phyloP scores from a whole-genome alignment of 805 yeast species.

The Teunomyces cretensis region DNA sequence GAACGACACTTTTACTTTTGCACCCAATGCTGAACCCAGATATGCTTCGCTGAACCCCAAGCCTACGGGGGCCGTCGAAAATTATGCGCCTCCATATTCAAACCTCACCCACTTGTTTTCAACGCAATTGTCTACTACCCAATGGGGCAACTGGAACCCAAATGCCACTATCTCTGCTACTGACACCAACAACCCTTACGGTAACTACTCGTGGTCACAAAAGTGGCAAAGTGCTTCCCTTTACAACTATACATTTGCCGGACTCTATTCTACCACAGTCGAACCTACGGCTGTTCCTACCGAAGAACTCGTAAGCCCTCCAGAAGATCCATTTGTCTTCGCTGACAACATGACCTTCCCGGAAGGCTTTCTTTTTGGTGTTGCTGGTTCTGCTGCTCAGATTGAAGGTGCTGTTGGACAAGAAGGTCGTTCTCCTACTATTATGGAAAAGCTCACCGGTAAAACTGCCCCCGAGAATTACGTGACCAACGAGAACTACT shows the following conservation, averaged over 20 bases:
- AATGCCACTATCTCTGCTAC: constrained; percentile 11
- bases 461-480: constrained; percentile 17
- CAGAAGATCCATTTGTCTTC: constrained; percentile 15
- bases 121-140: constrained; percentile 11
- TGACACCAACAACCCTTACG: constrained; percentile 20
- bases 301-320: constrained; percentile 13
- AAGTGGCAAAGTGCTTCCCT: constrained; percentile 14
- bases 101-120: neutral
- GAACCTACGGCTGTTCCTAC: constrained; percentile 19
- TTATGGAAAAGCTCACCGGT: constrained; percentile 20
- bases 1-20: neutral
- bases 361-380: constrained; percentile 22
- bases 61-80: neutral
- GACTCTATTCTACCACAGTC: constrained; percentile 6
- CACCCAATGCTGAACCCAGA: neutral
- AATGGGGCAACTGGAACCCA: constrained; percentile 19
- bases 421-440: constrained; percentile 31
- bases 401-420: constrained; percentile 36
- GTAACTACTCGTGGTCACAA: constrained; percentile 19
- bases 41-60: constrained; percentile 1
- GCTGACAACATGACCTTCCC: constrained; percentile 15
- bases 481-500: constrained; percentile 30
- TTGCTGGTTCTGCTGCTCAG: constrained; percentile 37
- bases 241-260: constrained; percentile 13
- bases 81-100: constrained; percentile 4